phyloP scores from a whole-genome alignment of 257 asterid genomes.

The Lavandula angustifolia region DNA sequence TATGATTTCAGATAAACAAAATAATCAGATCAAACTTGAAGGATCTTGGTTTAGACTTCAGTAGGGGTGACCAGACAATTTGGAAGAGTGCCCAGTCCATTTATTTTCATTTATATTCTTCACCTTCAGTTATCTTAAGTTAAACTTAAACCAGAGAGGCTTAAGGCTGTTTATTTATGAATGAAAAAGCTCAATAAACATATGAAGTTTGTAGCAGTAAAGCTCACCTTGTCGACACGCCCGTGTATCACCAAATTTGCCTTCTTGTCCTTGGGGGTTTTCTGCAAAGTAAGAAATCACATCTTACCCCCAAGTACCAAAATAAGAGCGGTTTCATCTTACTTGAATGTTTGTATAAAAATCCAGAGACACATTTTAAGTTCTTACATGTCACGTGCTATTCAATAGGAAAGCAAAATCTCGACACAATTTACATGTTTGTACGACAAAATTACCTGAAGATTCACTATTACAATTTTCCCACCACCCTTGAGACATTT shows the following conservation, averaged over 20 bases:
- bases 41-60: conserved; percentile 21
- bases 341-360: conserved; percentile 2
- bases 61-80: conserved; percentile 15
- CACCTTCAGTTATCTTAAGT: not conserved
- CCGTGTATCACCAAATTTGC: conserved; percentile 89
- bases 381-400: conserved; percentile 17
- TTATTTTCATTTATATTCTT: conserved; percentile 12
- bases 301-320: conserved; percentile 10
- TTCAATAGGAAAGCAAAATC: not conserved
- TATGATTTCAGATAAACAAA: conserved; percentile 3
- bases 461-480: conserved; percentile 87
- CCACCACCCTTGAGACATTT: conserved; percentile 87
- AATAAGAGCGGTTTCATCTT: conserved; percentile 30
- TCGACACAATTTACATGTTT: conserved; percentile 7
- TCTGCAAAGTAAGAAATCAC: conserved; percentile 46
- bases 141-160: conserved; percentile 16
- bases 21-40: conserved; percentile 9
- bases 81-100: conserved; percentile 13
- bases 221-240: conserved; percentile 78
- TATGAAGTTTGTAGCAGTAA: conserved; percentile 5
- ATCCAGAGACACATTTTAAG: conserved; percentile 9
- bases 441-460: conserved; percentile 61
- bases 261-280: conserved; percentile 98
- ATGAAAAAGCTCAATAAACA: conserved; percentile 12
- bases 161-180: conserved; percentile 14